Percentiles rank a stretch among this genome's conserved stretches.
These are phyloP conservation scores for Apiospora malaysiana DNA, from an alignment of 2,329 filamentous ascomycete species.

Conservation along the genomic window DNA sequence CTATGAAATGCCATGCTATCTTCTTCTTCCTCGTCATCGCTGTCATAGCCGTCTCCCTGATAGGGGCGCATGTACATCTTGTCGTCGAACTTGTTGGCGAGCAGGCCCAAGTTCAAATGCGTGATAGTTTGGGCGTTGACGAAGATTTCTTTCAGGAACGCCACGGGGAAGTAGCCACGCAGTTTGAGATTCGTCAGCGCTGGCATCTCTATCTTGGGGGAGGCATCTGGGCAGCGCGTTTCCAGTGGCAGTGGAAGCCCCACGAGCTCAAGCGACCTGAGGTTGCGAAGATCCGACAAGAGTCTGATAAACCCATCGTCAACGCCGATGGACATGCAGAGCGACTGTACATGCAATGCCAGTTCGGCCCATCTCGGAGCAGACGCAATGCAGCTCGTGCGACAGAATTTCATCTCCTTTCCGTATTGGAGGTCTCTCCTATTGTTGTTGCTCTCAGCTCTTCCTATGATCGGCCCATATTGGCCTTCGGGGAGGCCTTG, in stretches of 20 bases:
- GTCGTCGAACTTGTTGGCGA: constrained; percentile 20
- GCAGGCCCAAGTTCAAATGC: constrained; percentile 19
- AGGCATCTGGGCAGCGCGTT: background rate
- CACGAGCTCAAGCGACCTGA: constrained; percentile 21
- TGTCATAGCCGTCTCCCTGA: background rate
- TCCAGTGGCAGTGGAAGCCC: background rate
- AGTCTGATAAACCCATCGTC: constrained; percentile 13
- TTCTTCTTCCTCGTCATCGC: background rate
- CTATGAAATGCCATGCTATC: background rate
- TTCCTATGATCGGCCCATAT: background rate
- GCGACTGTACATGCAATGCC: constrained; percentile 18
- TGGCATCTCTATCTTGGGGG: constrained; percentile 10
- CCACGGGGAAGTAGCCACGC: constrained; percentile 22
- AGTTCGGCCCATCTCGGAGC: constrained; percentile 17
- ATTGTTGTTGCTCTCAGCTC: background rate
- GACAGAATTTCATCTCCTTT: constrained; percentile 1
- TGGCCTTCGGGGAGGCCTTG: no score
- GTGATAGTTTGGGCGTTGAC: constrained; percentile 18
- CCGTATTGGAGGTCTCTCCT: constrained; percentile 15
- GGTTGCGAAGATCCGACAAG: constrained; percentile 13
- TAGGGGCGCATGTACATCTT: background rate
- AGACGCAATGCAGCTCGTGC: background rate
- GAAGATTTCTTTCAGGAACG: constrained; percentile 18
- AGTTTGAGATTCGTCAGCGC: constrained; percentile 19
- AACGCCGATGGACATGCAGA: constrained; percentile 24